phyloP scores from a whole-genome alignment of 2,329 filamentous ascomycete genomes.

The Nothophaeocryptopus gaeumannii region DNA sequence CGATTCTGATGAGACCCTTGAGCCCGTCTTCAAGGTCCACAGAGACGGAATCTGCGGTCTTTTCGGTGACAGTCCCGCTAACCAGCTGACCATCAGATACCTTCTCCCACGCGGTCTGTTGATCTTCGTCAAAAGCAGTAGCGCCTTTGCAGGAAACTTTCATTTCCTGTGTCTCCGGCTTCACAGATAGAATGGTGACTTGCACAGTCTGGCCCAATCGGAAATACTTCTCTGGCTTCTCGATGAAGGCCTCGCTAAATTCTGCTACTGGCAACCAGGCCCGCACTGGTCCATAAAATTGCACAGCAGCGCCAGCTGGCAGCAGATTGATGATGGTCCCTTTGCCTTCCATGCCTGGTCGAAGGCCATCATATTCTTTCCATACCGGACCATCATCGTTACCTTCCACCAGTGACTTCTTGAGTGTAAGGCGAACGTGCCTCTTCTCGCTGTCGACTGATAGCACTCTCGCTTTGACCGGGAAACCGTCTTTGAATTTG shows the following conservation, averaged over 20 bases:
- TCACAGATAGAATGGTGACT: constrained; percentile 80
- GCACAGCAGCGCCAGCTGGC: constrained; percentile 76
- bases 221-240: constrained; percentile 86
- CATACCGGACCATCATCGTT: constrained; percentile 62
- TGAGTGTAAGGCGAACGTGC: constrained; percentile 82
- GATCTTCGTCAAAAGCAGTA: constrained; percentile 72
- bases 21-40: constrained; percentile 73
- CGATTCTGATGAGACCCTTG: constrained; percentile 71
- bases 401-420: constrained; percentile 83
- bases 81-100: constrained; percentile 73
- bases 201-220: constrained; percentile 85
- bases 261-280: constrained; percentile 91
- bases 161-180: constrained; percentile 67
- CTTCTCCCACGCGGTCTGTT: constrained; percentile 67
- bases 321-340: constrained; percentile 85
- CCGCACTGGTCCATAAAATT: constrained; percentile 81
- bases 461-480: constrained; percentile 80
- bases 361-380: constrained; percentile 71
- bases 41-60: constrained; percentile 47
- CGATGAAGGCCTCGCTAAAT: constrained; percentile 97
- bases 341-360: constrained; percentile 71
- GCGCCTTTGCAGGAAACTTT: constrained; percentile 93
- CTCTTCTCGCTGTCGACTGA: constrained; percentile 73
- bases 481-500: constrained; percentile 85
- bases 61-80: constrained; percentile 62